Conservation (phyloP, 2,329 filamentous ascomycete genomes). For the Aspergillus costaricaensis region DNA sequence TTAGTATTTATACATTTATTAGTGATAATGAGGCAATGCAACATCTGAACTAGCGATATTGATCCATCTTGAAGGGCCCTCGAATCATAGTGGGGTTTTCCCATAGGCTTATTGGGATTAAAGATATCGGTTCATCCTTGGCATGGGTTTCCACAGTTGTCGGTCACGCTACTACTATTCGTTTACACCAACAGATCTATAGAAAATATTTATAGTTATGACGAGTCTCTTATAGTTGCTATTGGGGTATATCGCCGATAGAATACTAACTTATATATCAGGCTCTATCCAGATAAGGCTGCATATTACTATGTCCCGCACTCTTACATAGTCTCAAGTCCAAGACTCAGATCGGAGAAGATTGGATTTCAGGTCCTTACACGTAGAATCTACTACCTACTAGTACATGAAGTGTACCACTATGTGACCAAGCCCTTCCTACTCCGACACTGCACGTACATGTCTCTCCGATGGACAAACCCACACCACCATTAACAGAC, state of each 20-base stretch:
- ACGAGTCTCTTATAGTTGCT: too few relatives aligned
- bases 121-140: not conserved
- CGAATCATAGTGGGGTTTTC: not conserved
- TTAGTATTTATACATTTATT: too few relatives aligned
- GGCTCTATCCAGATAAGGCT: too few relatives aligned
- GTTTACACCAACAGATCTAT: too few relatives aligned
- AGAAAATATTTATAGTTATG: too few relatives aligned
- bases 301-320: too few relatives aligned
- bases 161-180: too few relatives aligned
- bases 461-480: not conserved
- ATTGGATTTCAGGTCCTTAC: not conserved
- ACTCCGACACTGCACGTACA: not conserved
- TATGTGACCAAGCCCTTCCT: not conserved
- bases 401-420: not conserved
- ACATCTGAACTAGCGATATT: not conserved
- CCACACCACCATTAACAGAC: not conserved
- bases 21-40: not conserved
- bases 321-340: too few relatives aligned
- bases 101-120: not conserved
- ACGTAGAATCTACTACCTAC: not conserved
- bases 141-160: too few relatives aligned
- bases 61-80: not conserved
- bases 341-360: not conserved
- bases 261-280: too few relatives aligned
- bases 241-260: too few relatives aligned